These are phyloP conservation scores for Verticillium albo-atrum DNA, from an alignment of 2,329 filamentous ascomycete species.

Conservation along the genomic window DNA sequence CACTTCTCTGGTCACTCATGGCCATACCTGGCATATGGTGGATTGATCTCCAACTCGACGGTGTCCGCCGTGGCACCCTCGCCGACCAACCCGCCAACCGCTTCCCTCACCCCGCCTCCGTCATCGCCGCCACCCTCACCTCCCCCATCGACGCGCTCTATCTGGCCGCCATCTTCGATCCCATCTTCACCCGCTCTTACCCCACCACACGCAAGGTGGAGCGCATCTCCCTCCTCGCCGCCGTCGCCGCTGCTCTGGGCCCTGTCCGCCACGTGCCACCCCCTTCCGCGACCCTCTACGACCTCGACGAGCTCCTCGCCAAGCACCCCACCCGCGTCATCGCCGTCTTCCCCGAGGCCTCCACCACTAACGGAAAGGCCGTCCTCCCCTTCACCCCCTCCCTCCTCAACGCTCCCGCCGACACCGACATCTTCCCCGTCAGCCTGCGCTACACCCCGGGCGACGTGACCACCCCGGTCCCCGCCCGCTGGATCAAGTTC, in stretches of 20 bases:
- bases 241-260: constrained; percentile 69
- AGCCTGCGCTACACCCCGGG: constrained; percentile 84
- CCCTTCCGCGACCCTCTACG: constrained; percentile 46
- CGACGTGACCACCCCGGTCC: constrained; percentile 87
- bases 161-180: constrained; percentile 92
- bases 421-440: constrained; percentile 81
- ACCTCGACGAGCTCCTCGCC: constrained; percentile 58
- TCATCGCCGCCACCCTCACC: constrained; percentile 89
- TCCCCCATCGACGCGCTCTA: constrained; percentile 92
- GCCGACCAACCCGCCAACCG: constrained; percentile 68
- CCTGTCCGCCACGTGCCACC: constrained; percentile 46
- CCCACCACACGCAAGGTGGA: constrained; percentile 69
- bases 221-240: constrained; percentile 70
- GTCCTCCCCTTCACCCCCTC: constrained; percentile 80
- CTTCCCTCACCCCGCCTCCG: constrained; percentile 71
- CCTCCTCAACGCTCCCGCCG: constrained; percentile 61
- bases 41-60: constrained; percentile 97
- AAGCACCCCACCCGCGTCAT: constrained; percentile 71
- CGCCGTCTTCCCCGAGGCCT: constrained; percentile 89
- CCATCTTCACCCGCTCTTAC: constrained; percentile 85
- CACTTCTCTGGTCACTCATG: constrained; percentile 81
- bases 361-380: constrained; percentile 87
- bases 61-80: constrained; percentile 86
- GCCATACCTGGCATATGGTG: constrained; percentile 93
- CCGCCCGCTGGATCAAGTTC: constrained; percentile 67